Evolutionary conservation across 371 early-diverging fungal species (phyloP), one percentile per base, ranked within the genome.

Genomic region (Choanephora cucurbitarum): DNA sequence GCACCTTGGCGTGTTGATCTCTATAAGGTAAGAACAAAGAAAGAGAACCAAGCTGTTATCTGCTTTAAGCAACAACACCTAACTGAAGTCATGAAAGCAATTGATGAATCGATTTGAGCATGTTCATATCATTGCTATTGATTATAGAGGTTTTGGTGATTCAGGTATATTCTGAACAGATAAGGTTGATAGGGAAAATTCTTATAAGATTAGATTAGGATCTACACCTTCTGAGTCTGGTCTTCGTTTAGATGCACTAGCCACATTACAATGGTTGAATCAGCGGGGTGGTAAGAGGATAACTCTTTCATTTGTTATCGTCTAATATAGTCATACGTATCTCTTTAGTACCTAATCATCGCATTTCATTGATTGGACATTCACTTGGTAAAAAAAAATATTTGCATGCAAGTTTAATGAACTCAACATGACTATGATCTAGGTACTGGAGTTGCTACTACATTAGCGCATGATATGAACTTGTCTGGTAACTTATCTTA

Each of bases 101-200:
- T 21, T 64, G 31, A 42, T 44, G 15, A 49, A 47, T 31, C 31
- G 52, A 45, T 77, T 74, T 61, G 57, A 53, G 10, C 58, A 64
- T 1, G 43, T 70, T 18, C 74, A 78, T 49, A 47, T 78, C n/a
- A 53, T 78, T 37, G 49, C 69, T 5, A 66, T 78, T 28, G 78
- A 78, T 42, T 78, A 78, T 52, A 70, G 78, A 22, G 78, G 78
- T 13, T 78, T 72, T 62, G 78, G 78, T 31, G 70, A 78, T 47
- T 78, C 78, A 24, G 69, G 75, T 66, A 67, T 28, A 7, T 28
- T 5, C 7, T 28, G n/a, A n/a, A n/a, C n/a, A n/a, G n/a, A n/a
- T n/a, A n/a, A n/a, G n/a, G n/a, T n/a, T n/a, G n/a, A n/a, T n/a
- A n/a, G n/a, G n/a, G n/a, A n/a, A n/a, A n/a, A n/a, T n/a, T n/a